Conservation (phyloP, 1,284 basidiomycete genomes). For the Kalmanozyma brasiliensis region DNA sequence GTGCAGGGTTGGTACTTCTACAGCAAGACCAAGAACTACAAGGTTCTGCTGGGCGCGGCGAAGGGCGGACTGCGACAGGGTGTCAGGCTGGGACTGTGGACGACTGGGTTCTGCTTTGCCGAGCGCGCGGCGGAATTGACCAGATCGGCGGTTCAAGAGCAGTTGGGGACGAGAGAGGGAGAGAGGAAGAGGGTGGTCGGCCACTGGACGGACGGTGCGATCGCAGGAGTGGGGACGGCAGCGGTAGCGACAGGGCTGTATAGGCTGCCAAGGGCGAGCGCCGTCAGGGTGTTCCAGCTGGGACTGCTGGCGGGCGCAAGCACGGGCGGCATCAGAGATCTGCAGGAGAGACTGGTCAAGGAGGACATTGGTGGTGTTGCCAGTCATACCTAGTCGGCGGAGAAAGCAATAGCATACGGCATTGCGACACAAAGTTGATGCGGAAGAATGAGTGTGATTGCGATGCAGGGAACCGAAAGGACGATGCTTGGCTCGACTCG, state of each 20-base stretch:
- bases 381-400: constrained; percentile 27
- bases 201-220: constrained; percentile 57
- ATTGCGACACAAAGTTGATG: no score
- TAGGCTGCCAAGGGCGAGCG: constrained; percentile 24
- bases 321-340: constrained; percentile 39
- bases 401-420: not conserved
- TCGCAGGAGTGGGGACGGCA: constrained; percentile 52
- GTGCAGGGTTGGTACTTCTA: constrained; percentile 68
- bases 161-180: constrained; percentile 1
- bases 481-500: no score
- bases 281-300: constrained; percentile 33
- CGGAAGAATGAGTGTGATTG: no score
- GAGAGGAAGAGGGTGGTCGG: constrained; percentile 36
- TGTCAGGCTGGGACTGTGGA: constrained; percentile 51
- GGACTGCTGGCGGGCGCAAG: constrained; percentile 41
- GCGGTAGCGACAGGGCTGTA: constrained; percentile 40
- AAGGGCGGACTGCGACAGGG: constrained; percentile 56
- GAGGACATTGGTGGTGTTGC: constrained; percentile 43
- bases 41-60: constrained; percentile 57
- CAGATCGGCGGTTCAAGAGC: constrained; percentile 10
- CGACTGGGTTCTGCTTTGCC: constrained; percentile 52
- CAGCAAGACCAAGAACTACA: constrained; percentile 67
- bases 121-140: constrained; percentile 37
- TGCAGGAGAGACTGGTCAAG: constrained; percentile 35
- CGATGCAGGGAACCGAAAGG: no score